A percentile compares a stretch with the other conserved stretches of the same genome.
These are phyloP conservation scores for Podospora appendiculata DNA, from an alignment of 495 filamentous ascomycete species.

Conservation along the genomic window DNA sequence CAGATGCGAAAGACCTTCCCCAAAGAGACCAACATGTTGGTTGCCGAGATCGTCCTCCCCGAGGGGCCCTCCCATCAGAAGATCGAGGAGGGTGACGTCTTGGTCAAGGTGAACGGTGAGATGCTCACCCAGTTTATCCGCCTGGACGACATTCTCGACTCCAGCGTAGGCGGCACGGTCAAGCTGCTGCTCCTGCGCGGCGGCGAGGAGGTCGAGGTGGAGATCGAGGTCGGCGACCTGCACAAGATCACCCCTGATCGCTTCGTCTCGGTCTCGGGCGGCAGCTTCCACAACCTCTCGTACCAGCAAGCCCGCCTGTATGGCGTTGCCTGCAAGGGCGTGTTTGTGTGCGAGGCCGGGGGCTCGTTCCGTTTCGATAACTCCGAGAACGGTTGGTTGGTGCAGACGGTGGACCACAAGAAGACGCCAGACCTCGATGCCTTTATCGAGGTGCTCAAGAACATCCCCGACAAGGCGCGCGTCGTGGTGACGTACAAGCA, in stretches of 20 bases:
- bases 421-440: conserved; percentile 77
- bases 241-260: conserved; percentile 93
- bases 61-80: conserved; percentile 79
- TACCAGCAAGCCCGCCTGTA: conserved; percentile 95
- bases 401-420: conserved; percentile 81
- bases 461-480: conserved; percentile 79
- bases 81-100: conserved; percentile 91
- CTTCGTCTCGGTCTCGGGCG: conserved; percentile 89
- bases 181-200: conserved; percentile 77
- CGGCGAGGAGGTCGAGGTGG: conserved; percentile 78
- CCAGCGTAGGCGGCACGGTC: conserved; percentile 68
- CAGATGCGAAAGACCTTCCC: conserved; percentile 74
- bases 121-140: conserved; percentile 88
- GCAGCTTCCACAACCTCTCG: conserved; percentile 88
- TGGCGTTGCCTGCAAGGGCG: conserved; percentile 82
- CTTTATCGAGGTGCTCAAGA: conserved; percentile 87
- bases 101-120: conserved; percentile 89
- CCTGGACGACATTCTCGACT: conserved; percentile 90
- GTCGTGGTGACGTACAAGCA: conserved; percentile 95
- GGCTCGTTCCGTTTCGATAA: conserved; percentile 93
- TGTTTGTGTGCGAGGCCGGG: conserved; percentile 91
- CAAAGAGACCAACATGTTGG: conserved; percentile 92
- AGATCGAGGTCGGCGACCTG: conserved; percentile 80
- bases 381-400: conserved; percentile 84
- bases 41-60: conserved; percentile 89